Conservation (phyloP, 371 early-diverging fungal genomes). For the Mortierella sp. region DNA sequence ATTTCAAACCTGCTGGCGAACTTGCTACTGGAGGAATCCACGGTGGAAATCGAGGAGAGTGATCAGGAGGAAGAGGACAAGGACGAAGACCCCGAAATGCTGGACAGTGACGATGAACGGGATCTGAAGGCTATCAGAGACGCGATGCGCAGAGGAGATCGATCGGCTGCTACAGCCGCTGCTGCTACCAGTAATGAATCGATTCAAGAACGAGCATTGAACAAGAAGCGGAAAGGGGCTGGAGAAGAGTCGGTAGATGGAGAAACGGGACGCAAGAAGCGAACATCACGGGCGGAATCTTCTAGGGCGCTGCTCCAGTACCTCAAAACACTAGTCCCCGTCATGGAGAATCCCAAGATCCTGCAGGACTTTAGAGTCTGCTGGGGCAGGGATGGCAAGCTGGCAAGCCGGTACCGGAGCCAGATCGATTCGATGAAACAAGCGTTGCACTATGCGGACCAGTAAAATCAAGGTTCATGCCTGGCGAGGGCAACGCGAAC, state of each 20-base stretch:
- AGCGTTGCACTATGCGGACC: slow-evolving; percentile 44
- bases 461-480: neutral
- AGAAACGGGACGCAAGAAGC: neutral
- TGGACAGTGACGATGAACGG: slow-evolving; percentile 30
- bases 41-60: slow-evolving; percentile 39
- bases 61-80: slow-evolving; percentile 15
- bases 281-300: slow-evolving; percentile 11
- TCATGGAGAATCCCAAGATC: slow-evolving; percentile 24
- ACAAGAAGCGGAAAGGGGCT: slow-evolving; percentile 14
- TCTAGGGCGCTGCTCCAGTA: slow-evolving; percentile 20
- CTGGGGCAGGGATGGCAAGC: slow-evolving; percentile 45
- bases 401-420: slow-evolving; percentile 33
- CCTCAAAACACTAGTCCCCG: slow-evolving; percentile 32
- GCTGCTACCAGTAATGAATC: slow-evolving; percentile 9
- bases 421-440: slow-evolving; percentile 45
- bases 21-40: slow-evolving; percentile 43
- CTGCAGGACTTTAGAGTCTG: slow-evolving; percentile 29
- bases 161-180: neutral
- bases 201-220: slow-evolving; percentile 22
- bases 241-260: slow-evolving; percentile 3
- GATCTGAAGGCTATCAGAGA: slow-evolving; percentile 23
- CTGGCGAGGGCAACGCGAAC: neutral
- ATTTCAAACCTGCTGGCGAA: slow-evolving; percentile 50
- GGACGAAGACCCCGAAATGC: slow-evolving; percentile 17
- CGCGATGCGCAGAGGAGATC: slow-evolving; percentile 17